Evolutionary conservation across 1,139 yeast genomes (phyloP), one percentile per base, ranked within the genome.

Genomic region (Hanseniaspora gamundiae): DNA sequence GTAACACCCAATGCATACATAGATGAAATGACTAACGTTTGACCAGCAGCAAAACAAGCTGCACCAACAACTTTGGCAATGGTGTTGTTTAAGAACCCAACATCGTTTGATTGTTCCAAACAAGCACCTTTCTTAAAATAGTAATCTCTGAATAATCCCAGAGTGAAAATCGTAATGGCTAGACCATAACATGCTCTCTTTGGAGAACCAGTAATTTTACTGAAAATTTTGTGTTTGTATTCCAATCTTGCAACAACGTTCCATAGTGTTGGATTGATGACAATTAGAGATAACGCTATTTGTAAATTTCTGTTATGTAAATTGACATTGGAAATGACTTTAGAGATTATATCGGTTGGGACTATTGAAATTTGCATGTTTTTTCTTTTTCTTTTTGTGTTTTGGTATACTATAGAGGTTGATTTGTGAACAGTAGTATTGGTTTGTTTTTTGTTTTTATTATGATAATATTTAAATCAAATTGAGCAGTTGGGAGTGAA

Each of bases 1-100:
- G 96, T 88, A 50, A 91, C 76, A 20, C 98, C 98, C 52, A 91
- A 71, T n/a, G 83, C 81, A 68, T 78, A 91, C 97, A 91, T 91
- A 33, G 95, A 85, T 24, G 79, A 66, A 38, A 83, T 52, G 1
- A 88, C 97, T 45, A 91, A 73, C 8, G 85, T 64, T 52, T 87
- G 87, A 27, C 98, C 98, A 44, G 70, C 61, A 1, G 62, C 75
- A 54, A 87, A 82, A 48, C 56, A 67, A 13, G 52, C 62, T 35
- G 57, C 64, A 6, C 80, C 83, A 0, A 66, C 45, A 55, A 67
- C 53, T 60, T 72, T 62, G 57, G 67, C 61, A 51, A 62, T 47
- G 19, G 42, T 33, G 19, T 38, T 51, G 45, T 48, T 69, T 60
- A 1, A 85, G 28, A 40, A 43, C 22, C 38, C 41, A 30, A 43